These are phyloP conservation scores for Solanum boliviense DNA, from an alignment of 257 asterid genomes.

Conservation along the genomic window DNA sequence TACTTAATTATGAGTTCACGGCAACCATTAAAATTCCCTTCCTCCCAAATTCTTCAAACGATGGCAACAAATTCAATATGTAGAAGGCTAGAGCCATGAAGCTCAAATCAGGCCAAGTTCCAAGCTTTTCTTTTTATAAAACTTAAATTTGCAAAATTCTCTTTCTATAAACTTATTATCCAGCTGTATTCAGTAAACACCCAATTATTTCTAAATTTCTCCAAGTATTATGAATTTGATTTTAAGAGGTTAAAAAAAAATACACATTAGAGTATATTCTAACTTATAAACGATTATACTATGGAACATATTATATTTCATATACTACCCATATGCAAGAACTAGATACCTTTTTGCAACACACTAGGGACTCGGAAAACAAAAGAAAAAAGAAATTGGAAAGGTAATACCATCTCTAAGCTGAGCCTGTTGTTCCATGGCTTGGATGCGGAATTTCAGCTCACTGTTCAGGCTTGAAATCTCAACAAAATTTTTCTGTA, in stretches of 20 bases:
- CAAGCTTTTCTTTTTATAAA: neutral
- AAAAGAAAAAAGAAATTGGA: neutral
- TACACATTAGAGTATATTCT: neutral
- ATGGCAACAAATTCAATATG: neutral
- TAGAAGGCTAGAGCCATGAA: neutral
- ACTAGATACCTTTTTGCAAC: neutral
- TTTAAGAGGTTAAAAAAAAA: neutral
- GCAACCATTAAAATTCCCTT: neutral
- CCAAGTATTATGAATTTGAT: neutral
- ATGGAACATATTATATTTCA: neutral
- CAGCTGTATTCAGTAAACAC: neutral
- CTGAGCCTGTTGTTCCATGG: slow-evolving; percentile 79
- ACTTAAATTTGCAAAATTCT: neutral
- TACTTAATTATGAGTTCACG: neutral
- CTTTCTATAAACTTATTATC: neutral
- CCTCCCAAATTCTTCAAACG: neutral
- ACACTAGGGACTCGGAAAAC: neutral
- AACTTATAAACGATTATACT: neutral
- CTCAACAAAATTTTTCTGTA: slow-evolving; percentile 57
- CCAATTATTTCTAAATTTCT: neutral
- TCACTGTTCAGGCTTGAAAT: slow-evolving; percentile 64
- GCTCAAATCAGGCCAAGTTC: neutral
- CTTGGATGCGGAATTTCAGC: slow-evolving; percentile 74
- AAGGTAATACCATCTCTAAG: slow-evolving; percentile 66
- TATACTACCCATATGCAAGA: neutral